These are phyloP conservation scores for Elsinoe batatas DNA, from an alignment of 2,329 filamentous ascomycete species.

Conservation along the genomic window DNA sequence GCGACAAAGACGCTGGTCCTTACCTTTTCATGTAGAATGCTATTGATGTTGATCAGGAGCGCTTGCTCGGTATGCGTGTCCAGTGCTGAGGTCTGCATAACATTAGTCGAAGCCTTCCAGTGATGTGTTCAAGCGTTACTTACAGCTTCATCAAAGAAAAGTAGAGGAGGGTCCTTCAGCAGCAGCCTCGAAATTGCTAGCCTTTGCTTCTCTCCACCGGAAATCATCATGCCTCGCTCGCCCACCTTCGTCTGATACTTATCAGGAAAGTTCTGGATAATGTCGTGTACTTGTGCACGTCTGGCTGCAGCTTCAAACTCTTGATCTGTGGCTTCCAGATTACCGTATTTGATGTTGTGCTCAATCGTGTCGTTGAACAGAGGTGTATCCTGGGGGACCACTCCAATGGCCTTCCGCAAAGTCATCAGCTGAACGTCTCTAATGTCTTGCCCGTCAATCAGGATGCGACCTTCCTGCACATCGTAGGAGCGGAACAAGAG, in stretches of 20 bases:
- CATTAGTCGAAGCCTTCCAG: not conserved
- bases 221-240: constrained; percentile 94
- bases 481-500: constrained; percentile 94
- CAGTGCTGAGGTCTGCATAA: constrained; percentile 60
- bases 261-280: constrained; percentile 69
- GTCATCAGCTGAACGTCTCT: constrained; percentile 73
- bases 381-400: constrained; percentile 93
- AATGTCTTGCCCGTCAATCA: constrained; percentile 90
- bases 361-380: constrained; percentile 95
- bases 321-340: constrained; percentile 63
- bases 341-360: constrained; percentile 91
- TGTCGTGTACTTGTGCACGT: constrained; percentile 76
- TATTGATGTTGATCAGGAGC: constrained; percentile 84
- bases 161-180: constrained; percentile 76
- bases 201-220: constrained; percentile 83
- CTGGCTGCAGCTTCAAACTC: constrained; percentile 68
- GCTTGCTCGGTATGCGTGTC: constrained; percentile 92
- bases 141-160: constrained; percentile 90
- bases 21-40: constrained; percentile 75
- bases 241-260: constrained; percentile 87
- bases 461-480: constrained; percentile 69
- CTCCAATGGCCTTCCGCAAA: constrained; percentile 75
- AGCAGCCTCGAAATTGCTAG: constrained; percentile 74
- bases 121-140: constrained; percentile 21
- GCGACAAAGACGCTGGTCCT: constrained; percentile 93